Base-by-base conservation (phyloP, 805 yeast species). In the Teunomyces kruisii region DNA sequence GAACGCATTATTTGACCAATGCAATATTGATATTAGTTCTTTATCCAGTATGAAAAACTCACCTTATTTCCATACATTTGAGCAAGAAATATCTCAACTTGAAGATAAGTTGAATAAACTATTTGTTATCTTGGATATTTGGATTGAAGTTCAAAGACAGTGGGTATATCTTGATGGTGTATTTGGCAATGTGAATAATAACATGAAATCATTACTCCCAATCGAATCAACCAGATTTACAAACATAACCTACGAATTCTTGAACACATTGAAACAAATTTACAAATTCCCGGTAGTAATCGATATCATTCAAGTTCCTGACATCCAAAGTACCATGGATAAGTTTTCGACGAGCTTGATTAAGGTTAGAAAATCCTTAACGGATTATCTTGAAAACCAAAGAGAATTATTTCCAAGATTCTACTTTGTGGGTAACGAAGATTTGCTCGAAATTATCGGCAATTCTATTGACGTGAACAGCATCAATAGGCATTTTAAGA, bases 371-470 rank as follows among this genome's bases (percentile, higher is more conserved):
- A 78, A 75, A 43, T 83, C 96, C 0, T 69, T 92, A 10, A 73
- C 82, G 9, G 92, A 88, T 7, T 92, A 83, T 58, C 68, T 92
- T 27, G 97, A 91, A 53, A 78, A 76, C 31, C 96, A 91, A 58
- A 69, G 98, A 50, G 84, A 78, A 33, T 47, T 73, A 1, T 92
- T 86, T 55, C 91, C 96, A 1, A 73, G 97, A 39, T 84, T 90
- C 45, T 90, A 84, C 56, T 91, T 92, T 58, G 67, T 92, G 22
- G 97, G 97, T 5, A 92, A 92, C 59, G 96, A 90, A 48, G 97
- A 92, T 59, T 65, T 92, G 26, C 67, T 92, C 28, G 96, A 88
- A 49, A 77, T 92, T 32, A 76, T 92, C 29, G 96, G 97, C 2
- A 76, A 83, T 42, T 67, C 80, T 0, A 65, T 59, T 4, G 77